phyloP scores from a whole-genome alignment of 768 basidiomycete species.

The Pleurotus djamor region DNA sequence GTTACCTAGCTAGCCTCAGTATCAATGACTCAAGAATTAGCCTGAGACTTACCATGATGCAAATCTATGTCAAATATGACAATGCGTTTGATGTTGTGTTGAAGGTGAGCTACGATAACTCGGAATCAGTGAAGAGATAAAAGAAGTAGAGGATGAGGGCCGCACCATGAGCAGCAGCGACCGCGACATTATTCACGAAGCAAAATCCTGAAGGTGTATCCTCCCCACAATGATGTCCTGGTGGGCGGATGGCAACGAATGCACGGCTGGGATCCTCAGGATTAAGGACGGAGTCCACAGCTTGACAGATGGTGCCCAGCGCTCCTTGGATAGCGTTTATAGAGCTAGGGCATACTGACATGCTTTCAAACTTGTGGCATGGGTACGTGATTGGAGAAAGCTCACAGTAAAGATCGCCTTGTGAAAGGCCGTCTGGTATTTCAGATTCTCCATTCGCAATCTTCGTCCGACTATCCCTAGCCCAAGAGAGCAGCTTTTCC shows the following conservation, averaged over 20 bases:
- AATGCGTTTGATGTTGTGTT: constrained; percentile 73
- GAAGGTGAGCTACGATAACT: constrained; percentile 62
- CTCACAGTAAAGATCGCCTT: constrained; percentile 84
- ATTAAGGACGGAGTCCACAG: constrained; percentile 67
- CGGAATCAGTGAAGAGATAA: too few species aligned
- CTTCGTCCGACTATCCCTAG: constrained; percentile 55
- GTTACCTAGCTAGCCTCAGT: constrained; percentile 54
- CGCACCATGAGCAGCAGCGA: too few species aligned
- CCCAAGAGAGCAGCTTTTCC: constrained; percentile 60
- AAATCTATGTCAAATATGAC: constrained; percentile 93
- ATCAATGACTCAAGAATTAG: not conserved
- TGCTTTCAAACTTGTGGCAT: not conserved
- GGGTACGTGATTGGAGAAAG: constrained; percentile 9
- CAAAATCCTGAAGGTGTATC: too few species aligned
- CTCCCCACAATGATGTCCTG: too few species aligned
- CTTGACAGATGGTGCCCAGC: constrained; percentile 82
- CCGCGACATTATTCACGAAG: too few species aligned
- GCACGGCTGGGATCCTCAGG: constrained; percentile 38
- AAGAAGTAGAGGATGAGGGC: too few species aligned
- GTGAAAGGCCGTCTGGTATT: constrained; percentile 69
- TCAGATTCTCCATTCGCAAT: constrained; percentile 65
- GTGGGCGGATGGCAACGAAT: constrained; percentile 71
- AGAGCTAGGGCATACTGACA: constrained; percentile 73
- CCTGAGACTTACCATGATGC: constrained; percentile 64
- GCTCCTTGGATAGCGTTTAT: constrained; percentile 80